A percentile compares a stretch with the other conserved stretches of the same genome.
Evolutionary conservation across 148 eudicot species (phyloP).

Genomic region (Spergularia bocconei): DNA sequence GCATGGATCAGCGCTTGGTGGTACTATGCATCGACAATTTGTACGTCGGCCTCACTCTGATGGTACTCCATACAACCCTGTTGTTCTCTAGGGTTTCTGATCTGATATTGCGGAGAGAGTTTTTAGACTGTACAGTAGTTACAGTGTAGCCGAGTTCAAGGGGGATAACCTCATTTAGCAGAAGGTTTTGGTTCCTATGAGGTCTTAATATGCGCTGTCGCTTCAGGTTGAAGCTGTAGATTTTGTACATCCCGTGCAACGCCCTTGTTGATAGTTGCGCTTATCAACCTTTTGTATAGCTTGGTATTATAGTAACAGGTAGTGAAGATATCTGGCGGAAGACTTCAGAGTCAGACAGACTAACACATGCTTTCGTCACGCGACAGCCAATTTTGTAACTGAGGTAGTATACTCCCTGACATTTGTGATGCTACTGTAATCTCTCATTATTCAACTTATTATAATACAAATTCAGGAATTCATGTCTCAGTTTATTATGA

Average conservation of each 20-base stretch:
- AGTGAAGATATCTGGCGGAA: neutral
- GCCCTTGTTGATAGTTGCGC: neutral
- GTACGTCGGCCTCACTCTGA: neutral
- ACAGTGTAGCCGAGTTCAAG: neutral
- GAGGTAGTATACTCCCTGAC: no score
- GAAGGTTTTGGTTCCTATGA: neutral
- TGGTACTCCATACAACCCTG: slow-evolving; percentile 4
- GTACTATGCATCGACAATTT: slow-evolving; percentile 1
- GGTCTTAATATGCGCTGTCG: neutral
- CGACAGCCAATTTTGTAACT: no score
- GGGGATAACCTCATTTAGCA: neutral
- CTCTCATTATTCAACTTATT: no score
- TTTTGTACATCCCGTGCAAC: slow-evolving; percentile 8
- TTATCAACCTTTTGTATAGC: slow-evolving; percentile 5
- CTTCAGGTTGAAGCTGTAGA: neutral
- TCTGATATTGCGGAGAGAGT: neutral
- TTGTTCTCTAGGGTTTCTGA: neutral
- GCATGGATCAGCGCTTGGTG: neutral
- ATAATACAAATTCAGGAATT: no score
- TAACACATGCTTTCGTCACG: no score
- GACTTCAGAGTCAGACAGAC: neutral
- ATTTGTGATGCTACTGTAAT: no score
- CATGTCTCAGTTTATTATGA: no score
- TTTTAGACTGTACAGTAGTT: neutral
- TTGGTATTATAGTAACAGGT: neutral